Base-by-base conservation (phyloP, 2,329 filamentous ascomycete genomes). In the Chaetomium globosum region DNA sequence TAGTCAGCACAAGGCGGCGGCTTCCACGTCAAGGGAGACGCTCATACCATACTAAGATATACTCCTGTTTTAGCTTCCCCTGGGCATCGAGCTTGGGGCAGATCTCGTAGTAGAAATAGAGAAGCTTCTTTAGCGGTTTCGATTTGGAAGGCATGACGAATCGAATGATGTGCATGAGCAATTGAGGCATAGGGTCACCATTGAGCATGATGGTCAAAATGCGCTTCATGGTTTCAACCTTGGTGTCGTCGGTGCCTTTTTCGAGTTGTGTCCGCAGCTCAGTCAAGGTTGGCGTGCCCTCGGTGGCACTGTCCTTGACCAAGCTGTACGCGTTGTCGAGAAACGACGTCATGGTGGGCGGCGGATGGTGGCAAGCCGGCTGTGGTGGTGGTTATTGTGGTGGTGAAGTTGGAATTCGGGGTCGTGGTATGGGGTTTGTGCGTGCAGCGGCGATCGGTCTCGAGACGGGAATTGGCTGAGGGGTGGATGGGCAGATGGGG, bases 91-190 rank as follows among this genome's bases (percentile, higher is more conserved):
- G 88, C 82, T 99, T 99, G 49, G 94, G 95, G 78, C 95, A 98
- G 77, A 98, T 95, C 81, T 99, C 95, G 77, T 98, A 97, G 83
- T 99, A 99, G 79, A 99, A 95, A 81, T 99, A 99, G 63, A 99
- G 86, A 67, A 99, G 85, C 83, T 99, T 99, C 87, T 99, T 99
- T 74, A 99, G 83, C 51, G 90, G 83, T 82, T 99, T 99, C 79
- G 91, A 92, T 82, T 96, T 97, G 69, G 93, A 97, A 16, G 95
- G 95, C 95, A 99, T 99, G 73, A 99, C 93, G 77, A 99, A 99
- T 77, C 95, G 92, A 78, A 99, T 99, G 75, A 99, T 99, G 82
- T 98, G 95, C 95, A 99, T 99, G 73, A 99, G 88, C 23, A 99
- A 85, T 72, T 93, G 89, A 30, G 93, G 90, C 89, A 99, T 95